Base-by-base conservation (phyloP, 2,329 filamentous ascomycete species). In the Helicocarpus griseus region DNA sequence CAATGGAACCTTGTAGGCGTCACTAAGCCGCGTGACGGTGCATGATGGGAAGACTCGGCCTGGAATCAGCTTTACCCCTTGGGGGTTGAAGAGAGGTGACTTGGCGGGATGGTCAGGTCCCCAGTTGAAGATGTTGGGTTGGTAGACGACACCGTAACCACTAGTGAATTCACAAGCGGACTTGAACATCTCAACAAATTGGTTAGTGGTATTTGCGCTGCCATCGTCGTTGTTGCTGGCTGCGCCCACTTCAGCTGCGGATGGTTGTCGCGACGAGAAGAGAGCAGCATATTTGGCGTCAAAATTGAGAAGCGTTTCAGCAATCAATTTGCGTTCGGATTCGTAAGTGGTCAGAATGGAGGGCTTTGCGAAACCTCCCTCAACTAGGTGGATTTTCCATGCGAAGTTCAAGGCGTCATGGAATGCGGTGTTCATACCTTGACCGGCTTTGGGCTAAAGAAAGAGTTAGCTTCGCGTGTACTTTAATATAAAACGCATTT, bases 381-480 rank as follows among this genome's bases (percentile, higher is more conserved):
- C 89, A 8, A 96, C 91, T 33, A 87, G 83, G 65, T 95, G 90
- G 48, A 96, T 87, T 73, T 97, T 97, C 90, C 90, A 97, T 6
- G 90, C 90, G 38, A 97, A 76, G 67, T 96, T 97, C 54, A 89
- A 80, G 0, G 89, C 89, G 61, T 77, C 74, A 45, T 77, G 68
- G 68, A 79, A 78, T 21, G 79, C 74, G 57, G 78, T 80, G 69
- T 80, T 80, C 77, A 79, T 83, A 52, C 80, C 80, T 60, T 83
- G 80, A 14, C 80, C 80, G 13, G 80, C 80, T 66, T 83, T 84
- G 50, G 80, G 80, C 51, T 72, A 63, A 19, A 52, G 21, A 48
- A 26, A 9, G 19, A 39, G 28, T 61, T 55, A 59, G 56, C 13
- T 44, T 13, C 29, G 45, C 17, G 21, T 8, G 5, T 33, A 33